Conservation (phyloP, 2,329 filamentous ascomycete genomes). For the Alternaria alternata region DNA sequence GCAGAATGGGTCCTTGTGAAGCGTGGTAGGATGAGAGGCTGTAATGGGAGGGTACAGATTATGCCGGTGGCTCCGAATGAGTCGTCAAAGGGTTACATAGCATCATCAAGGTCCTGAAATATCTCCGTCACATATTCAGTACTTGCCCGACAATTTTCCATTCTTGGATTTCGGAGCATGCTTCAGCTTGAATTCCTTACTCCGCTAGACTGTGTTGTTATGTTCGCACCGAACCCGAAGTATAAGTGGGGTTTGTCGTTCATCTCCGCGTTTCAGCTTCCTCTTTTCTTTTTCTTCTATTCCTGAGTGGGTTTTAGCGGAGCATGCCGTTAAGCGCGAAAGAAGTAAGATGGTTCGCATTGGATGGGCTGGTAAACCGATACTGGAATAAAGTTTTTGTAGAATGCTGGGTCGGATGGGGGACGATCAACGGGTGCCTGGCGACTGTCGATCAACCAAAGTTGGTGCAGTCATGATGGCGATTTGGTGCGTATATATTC, state of each 20-base stretch:
- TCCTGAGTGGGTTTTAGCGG: not conserved
- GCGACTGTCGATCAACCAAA: conserved; percentile 1
- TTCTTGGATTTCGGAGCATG: not conserved
- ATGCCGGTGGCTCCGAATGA: not conserved
- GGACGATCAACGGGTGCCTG: not conserved
- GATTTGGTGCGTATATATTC: not conserved
- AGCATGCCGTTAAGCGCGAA: not conserved
- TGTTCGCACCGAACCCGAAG: not conserved
- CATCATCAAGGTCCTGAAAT: not conserved
- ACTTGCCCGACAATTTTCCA: not conserved
- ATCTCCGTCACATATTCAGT: not conserved
- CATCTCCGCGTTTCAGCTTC: conserved; percentile 3
- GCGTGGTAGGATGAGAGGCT: not conserved
- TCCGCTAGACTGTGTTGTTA: not conserved
- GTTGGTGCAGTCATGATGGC: not conserved
- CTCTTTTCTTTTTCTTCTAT: not conserved
- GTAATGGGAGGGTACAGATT: not conserved
- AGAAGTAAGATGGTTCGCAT: not conserved
- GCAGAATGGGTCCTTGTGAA: not conserved
- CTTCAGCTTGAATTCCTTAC: not conserved
- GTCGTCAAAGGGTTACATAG: not conserved
- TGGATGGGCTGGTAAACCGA: not conserved
- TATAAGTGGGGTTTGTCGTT: not conserved
- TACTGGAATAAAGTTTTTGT: not conserved
- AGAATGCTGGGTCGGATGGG: not conserved